Evolutionary conservation across 2,329 filamentous ascomycete genomes (phyloP), one percentile per base, ranked within the genome.

Genomic region (Neopestalotiopsis rosae): DNA sequence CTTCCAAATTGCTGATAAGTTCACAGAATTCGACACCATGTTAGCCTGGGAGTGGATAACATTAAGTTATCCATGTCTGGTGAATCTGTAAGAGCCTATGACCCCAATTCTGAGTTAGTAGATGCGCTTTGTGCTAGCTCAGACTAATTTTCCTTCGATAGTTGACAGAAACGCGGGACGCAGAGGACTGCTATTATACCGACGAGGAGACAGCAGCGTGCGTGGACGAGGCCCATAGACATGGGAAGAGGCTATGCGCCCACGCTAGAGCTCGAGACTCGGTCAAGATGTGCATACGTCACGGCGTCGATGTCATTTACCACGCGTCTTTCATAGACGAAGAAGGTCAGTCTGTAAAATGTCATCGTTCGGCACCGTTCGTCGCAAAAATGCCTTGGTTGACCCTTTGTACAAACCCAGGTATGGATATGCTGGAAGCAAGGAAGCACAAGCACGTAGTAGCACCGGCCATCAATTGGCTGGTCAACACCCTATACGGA

Each of bases 221-320:
- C 69, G 83, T 86, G 0, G 83, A 85, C 9, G 83, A 85, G 70
- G 84, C 79, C 0, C 84, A 85, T 71, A 75, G 72, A 32, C 73
- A 72, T n/a, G 79, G 79, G 9, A 78, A 77, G 40, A 71, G 80
- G 12, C 71, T 86, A 0, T 86, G 84, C 68, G 77, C 83, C 0
- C 83, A 85, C 73, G 83, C 83, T 5, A 74, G 84, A 34, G 81
- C 83, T 2, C 70, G 81, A 49, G 84, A 84, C 61, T 81, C 79
- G 0, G 81, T 86, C 5, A 81, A 78, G 59, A 79, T 83, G 77
- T 84, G 80, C 71, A 72, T 83, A 52, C 76, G 77, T 67, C 79
- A 82, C 58, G 83, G 83, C 1, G 81, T 86, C 0, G 84, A 86
- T 62, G 80, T 84, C 6, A 84, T 86, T 57, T 86, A 82, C 69